Percentiles rank a stretch among this genome's conserved stretches.
These are phyloP conservation scores for Candida nonsorbophila DNA, from an alignment of 805 yeast genomes.

Conservation along the genomic window DNA sequence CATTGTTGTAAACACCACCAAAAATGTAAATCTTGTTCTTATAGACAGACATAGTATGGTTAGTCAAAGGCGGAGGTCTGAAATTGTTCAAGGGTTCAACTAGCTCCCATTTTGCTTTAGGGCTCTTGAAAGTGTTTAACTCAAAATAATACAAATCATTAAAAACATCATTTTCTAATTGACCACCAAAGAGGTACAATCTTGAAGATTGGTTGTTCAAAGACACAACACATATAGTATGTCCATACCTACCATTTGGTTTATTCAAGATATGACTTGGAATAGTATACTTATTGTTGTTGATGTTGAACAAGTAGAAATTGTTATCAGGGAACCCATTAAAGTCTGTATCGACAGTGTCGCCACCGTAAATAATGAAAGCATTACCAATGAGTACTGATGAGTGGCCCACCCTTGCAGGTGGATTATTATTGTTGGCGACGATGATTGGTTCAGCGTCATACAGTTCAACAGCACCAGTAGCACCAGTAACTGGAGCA, in stretches of 20 bases:
- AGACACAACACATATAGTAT: slow-evolving; percentile 74
- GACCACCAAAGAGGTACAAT: slow-evolving; percentile 91
- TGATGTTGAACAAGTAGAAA: slow-evolving; percentile 72
- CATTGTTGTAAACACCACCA: slow-evolving; percentile 81
- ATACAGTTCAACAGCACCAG: slow-evolving; percentile 17
- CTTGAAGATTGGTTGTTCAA: slow-evolving; percentile 38
- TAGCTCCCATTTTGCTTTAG: slow-evolving; percentile 80
- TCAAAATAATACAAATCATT: slow-evolving; percentile 85
- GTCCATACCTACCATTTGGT: slow-evolving; percentile 94
- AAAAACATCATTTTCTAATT: slow-evolving; percentile 75
- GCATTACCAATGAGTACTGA: slow-evolving; percentile 91
- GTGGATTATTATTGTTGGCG: slow-evolving; percentile 76
- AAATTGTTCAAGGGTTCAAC: slow-evolving; percentile 46
- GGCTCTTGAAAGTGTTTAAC: slow-evolving; percentile 76
- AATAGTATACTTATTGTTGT: slow-evolving; percentile 38
- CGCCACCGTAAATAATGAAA: slow-evolving; percentile 93
- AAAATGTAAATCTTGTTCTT: slow-evolving; percentile 77
- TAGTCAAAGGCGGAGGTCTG: slow-evolving; percentile 78
- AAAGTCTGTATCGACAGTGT: slow-evolving; percentile 76
- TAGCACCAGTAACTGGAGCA: slow-evolving; percentile 37
- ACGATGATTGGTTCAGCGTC: slow-evolving; percentile 29
- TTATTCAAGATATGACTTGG: slow-evolving; percentile 45
- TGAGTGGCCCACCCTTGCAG: slow-evolving; percentile 96
- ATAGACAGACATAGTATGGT: slow-evolving; percentile 82
- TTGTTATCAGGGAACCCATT: slow-evolving; percentile 82